Conservation (phyloP, 2,329 filamentous ascomycete genomes). For the Botrytis fragariae region DNA sequence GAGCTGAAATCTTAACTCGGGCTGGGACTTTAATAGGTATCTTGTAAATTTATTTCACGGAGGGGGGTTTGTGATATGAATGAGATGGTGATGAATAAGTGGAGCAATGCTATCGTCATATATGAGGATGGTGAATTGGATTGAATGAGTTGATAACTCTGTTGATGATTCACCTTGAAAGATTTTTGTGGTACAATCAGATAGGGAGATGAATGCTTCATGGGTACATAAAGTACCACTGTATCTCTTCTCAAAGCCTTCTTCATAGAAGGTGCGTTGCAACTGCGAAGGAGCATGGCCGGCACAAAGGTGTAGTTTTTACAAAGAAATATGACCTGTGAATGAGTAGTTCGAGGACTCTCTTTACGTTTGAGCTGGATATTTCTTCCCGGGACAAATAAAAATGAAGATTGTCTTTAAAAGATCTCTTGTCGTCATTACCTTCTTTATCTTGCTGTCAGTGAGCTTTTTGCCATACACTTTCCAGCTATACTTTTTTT, state of each 20-base stretch:
- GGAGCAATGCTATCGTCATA: not conserved
- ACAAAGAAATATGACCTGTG: not conserved
- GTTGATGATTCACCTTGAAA: not conserved
- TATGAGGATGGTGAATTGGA: not conserved
- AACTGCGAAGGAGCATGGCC: accelerated
- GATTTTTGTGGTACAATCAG: accelerated
- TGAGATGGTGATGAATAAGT: not conserved
- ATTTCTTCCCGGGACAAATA: accelerated
- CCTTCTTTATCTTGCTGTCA: not conserved
- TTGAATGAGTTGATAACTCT: accelerated
- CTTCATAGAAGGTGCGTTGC: not conserved
- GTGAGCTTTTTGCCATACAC: accelerated
- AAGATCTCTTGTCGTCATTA: too few species aligned
- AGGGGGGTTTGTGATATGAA: too few species aligned
- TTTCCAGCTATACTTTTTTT: not conserved
- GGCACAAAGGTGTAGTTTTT: not conserved
- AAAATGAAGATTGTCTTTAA: not conserved
- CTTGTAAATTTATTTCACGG: too few species aligned
- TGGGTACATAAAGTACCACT: not conserved
- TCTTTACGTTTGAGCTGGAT: accelerated
- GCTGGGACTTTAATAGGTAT: not conserved
- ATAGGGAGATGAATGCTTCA: accelerated
- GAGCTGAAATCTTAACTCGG: accelerated
- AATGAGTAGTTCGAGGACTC: not conserved
- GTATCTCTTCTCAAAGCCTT: not conserved